Base-by-base conservation (phyloP, 2,329 filamentous ascomycete genomes). In the Camillea tinctor region DNA sequence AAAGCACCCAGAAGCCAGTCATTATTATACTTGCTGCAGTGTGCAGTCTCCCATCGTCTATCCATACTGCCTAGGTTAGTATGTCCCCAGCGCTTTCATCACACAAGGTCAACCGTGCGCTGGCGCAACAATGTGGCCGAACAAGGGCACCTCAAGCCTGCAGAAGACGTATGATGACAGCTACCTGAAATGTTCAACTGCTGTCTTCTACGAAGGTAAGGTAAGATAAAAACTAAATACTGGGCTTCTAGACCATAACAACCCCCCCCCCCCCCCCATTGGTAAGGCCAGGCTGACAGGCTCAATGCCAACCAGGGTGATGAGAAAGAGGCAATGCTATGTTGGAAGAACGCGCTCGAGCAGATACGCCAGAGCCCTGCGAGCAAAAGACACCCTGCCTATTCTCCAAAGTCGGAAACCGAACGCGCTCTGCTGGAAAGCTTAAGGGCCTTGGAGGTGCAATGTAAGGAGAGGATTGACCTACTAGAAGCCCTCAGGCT, bases 161-260 rank as follows among this genome's bases (percentile, higher is more conserved):
- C 94, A 98, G 79, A 97, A 97, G 84, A 96, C 93, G 58, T 98
- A 98, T 79, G 94, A 98, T 79, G 93, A 98, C 76, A 93, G 91
- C 76, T 97, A 97, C 78, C 79, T 97, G 69, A 93, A 90, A 73
- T 97, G 93, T 77, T 97, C 93, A 15, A 98, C 93, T 1, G 94
- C 94, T 48, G 91, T 97, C 56, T 97, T 97, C 78, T 97, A 97
- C 75, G 95, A 99, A 79, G 87, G 89, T 74, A 90, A 96, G 86
- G 93, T 96, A 78, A 57, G 69, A 58, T n/a, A 23, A 36, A 30
- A 11, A 30, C n/a, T 30, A 30, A 30, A 7, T 11, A 11, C 26
- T 30, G 26, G 26, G 26, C 26, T 30, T 26, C 4, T 19, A 40
- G 19, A 36, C 51, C 9, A 24, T 53, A 11, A 23, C 22, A 8